Conservation (phyloP, 768 basidiomycete genomes). For the Kwoniella sp. region DNA sequence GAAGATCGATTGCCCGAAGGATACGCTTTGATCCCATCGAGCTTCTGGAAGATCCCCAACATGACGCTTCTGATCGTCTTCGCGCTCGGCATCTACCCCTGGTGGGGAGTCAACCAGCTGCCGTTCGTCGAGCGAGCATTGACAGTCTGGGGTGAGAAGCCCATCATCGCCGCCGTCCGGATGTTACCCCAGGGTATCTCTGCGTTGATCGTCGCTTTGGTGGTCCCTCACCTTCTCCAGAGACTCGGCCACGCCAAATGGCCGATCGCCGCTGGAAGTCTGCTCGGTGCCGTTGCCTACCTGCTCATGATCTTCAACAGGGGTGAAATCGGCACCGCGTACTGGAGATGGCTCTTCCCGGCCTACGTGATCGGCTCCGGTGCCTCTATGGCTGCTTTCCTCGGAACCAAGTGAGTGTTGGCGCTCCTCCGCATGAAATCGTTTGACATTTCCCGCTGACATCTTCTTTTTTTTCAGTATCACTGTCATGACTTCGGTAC, state of each 20-base stretch:
- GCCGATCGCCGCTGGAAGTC: slow-evolving; percentile 59
- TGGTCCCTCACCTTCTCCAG: slow-evolving; percentile 29
- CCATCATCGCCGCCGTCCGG: slow-evolving; percentile 49
- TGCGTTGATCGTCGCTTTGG: slow-evolving; percentile 27
- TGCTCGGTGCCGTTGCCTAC: slow-evolving; percentile 69
- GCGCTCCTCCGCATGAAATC: background rate
- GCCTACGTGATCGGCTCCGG: slow-evolving; percentile 37
- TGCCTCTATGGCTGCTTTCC: slow-evolving; percentile 37
- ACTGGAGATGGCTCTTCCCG: slow-evolving; percentile 45
- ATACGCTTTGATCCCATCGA: slow-evolving; percentile 48
- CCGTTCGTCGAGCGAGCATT: slow-evolving; percentile 40
- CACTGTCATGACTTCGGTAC: slow-evolving; percentile 49
- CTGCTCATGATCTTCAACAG: slow-evolving; percentile 33
- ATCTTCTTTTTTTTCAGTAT: slow-evolving; percentile 26
- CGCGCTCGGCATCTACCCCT: slow-evolving; percentile 47
- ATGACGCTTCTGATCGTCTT: slow-evolving; percentile 48
- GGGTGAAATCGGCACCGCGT: slow-evolving; percentile 22
- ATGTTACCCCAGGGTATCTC: slow-evolving; percentile 46
- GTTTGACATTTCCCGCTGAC: slow-evolving; percentile 5
- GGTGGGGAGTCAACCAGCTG: slow-evolving; percentile 44
- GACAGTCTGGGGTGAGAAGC: slow-evolving; percentile 24
- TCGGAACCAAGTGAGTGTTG: slow-evolving; percentile 30
- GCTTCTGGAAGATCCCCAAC: slow-evolving; percentile 52
- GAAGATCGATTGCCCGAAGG: slow-evolving; percentile 38
- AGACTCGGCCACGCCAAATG: slow-evolving; percentile 27